A percentile compares a stretch with the other conserved stretches of the same genome.
These are phyloP conservation scores for Takashimella tepidaria DNA, from an alignment of 1,284 basidiomycete species.

Conservation along the genomic window DNA sequence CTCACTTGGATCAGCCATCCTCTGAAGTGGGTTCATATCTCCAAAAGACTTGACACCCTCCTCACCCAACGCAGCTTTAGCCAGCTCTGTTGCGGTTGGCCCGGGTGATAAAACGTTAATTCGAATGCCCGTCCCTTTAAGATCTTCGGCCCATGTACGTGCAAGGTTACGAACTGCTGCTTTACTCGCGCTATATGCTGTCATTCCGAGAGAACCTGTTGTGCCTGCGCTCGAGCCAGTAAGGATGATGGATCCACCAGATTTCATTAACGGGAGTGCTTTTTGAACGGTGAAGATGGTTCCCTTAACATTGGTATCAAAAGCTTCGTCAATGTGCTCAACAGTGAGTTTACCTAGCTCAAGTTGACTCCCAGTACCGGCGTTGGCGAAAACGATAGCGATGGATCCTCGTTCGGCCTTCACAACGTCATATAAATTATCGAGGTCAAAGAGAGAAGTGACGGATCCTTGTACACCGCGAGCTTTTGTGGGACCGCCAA, in stretches of 20 bases:
- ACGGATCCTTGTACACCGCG: constrained; percentile 5
- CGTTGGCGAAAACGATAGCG: constrained; percentile 11
- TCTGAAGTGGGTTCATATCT: constrained; percentile 4
- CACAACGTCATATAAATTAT: constrained; percentile 6
- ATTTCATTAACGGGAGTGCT: constrained; percentile 6
- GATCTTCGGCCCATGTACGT: constrained; percentile 2
- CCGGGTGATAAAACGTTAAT: constrained; percentile 7
- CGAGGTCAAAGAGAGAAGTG: constrained; percentile 6
- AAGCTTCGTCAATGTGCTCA: constrained; percentile 6
- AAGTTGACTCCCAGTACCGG: constrained; percentile 6
- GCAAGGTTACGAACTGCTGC: constrained; percentile 8
- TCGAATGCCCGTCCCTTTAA: constrained; percentile 6
- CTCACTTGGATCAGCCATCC: constrained; percentile 5
- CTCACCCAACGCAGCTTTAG: constrained; percentile 3
- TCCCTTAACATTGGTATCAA: constrained; percentile 10
- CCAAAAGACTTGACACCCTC: constrained; percentile 11
- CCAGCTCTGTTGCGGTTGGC: constrained; percentile 6
- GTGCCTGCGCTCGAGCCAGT: constrained; percentile 5
- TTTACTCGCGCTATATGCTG: constrained; percentile 5
- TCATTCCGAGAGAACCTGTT: constrained; percentile 3
- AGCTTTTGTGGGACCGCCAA: constrained; percentile 5
- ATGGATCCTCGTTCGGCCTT: neutral
- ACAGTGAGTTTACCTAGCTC: constrained; percentile 2
- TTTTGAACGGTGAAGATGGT: constrained; percentile 9
- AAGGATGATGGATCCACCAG: constrained; percentile 9